Conservation (phyloP, 2,329 filamentous ascomycete species). For the Gliomastix tumulicola region DNA sequence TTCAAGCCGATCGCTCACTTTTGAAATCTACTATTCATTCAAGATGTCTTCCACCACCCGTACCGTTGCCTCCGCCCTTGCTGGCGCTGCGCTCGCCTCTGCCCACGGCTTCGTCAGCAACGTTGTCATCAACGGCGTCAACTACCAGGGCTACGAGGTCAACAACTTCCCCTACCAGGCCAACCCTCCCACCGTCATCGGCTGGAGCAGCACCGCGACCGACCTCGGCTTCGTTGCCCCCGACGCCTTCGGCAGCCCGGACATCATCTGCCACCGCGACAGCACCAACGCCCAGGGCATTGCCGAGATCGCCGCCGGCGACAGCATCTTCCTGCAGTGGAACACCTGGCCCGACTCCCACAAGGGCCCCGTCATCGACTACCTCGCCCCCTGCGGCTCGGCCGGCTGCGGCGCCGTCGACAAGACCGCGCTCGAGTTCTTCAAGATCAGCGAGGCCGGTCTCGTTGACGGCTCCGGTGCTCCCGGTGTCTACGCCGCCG, state of each 20-base stretch:
- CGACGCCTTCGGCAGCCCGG: constrained; percentile 22
- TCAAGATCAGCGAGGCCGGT: constrained; percentile 55
- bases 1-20: neutral
- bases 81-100: constrained; percentile 14
- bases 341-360: constrained; percentile 30
- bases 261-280: constrained; percentile 38
- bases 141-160: constrained; percentile 13
- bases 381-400: constrained; percentile 49
- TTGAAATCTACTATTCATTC: neutral
- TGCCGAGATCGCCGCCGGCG: constrained; percentile 26
- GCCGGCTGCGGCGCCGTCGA: constrained; percentile 46
- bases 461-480: constrained; percentile 36
- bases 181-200: constrained; percentile 5
- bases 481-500: constrained; percentile 20
- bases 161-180: constrained; percentile 11
- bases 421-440: constrained; percentile 45
- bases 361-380: constrained; percentile 50
- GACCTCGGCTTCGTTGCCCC: constrained; percentile 42
- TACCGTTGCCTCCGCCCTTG: constrained; percentile 15
- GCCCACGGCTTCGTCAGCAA: constrained; percentile 19
- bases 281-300: constrained; percentile 24
- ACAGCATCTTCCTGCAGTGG: constrained; percentile 30
- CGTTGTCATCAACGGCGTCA: constrained; percentile 16
- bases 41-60: constrained; percentile 18
- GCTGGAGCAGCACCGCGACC: constrained; percentile 6